Conservation (phyloP, 2,329 filamentous ascomycete species). For the Colletotrichum filicis region DNA sequence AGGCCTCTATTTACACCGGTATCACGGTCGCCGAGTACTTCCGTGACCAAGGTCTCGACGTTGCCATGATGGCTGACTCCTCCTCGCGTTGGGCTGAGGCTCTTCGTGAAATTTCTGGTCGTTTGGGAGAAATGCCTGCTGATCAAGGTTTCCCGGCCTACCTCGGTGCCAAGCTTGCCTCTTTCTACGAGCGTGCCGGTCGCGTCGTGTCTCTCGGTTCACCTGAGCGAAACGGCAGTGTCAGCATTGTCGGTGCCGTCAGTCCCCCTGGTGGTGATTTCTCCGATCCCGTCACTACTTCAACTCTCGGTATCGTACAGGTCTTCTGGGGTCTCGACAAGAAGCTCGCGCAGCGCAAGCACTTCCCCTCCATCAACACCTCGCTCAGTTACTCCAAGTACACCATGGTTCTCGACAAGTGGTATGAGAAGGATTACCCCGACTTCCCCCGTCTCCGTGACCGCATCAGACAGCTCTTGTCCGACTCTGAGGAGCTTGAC, state of each 20-base stretch:
- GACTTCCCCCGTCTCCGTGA: constrained; percentile 95
- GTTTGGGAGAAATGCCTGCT: constrained; percentile 99
- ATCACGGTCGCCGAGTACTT: constrained; percentile 98
- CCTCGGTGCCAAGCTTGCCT: constrained; percentile 94
- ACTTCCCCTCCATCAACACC: constrained; percentile 99
- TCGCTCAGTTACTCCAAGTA: constrained; percentile 97
- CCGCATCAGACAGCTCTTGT: constrained; percentile 91
- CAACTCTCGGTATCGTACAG: constrained; percentile 96
- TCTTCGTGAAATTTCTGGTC: constrained; percentile 97
- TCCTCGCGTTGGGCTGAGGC: constrained; percentile 98
- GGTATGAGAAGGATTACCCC: constrained; percentile 91
- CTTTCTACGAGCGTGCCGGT: constrained; percentile 98
- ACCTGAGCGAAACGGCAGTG: constrained; percentile 88
- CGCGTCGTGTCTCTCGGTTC: constrained; percentile 87
- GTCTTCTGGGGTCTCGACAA: constrained; percentile 99
- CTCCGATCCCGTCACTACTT: constrained; percentile 95
- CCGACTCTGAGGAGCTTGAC: constrained; percentile 96
- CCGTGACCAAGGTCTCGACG: constrained; percentile 94
- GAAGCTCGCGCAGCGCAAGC: constrained; percentile 98
- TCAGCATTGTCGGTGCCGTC: constrained; percentile 97
- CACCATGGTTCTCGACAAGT: constrained; percentile 86
- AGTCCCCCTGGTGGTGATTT: constrained; percentile 98
- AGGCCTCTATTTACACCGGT: constrained; percentile 98
- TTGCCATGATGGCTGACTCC: constrained; percentile 99
- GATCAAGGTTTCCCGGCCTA: constrained; percentile 99